Conservation (phyloP, 1,284 basidiomycete genomes). For the Ceratobasidium sp. region DNA sequence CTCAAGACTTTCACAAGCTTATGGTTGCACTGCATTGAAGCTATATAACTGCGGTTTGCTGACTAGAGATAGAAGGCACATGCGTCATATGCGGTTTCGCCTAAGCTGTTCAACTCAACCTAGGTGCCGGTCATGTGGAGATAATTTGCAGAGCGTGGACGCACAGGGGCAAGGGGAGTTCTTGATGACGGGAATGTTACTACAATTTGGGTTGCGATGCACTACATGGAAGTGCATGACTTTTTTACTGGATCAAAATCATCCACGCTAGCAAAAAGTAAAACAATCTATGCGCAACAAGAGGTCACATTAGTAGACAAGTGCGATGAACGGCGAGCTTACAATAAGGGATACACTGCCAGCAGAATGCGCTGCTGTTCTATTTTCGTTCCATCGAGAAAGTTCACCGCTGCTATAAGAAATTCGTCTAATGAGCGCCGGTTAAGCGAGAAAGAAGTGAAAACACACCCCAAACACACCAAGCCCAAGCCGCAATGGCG, state of each 20-base stretch:
- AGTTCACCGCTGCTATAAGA: slow-evolving; percentile 85
- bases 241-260: slow-evolving; percentile 82
- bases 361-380: slow-evolving; percentile 87
- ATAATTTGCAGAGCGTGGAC: not conserved
- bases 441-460: not conserved
- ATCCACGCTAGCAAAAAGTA: slow-evolving; percentile 92
- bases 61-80: not conserved
- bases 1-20: too few relatives aligned
- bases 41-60: not conserved
- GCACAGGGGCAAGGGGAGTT: not conserved
- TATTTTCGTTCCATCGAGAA: slow-evolving; percentile 91
- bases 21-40: not conserved
- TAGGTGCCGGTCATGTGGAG: not conserved
- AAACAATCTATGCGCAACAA: slow-evolving; percentile 65
- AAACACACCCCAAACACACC: slow-evolving; percentile 92
- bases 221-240: slow-evolving; percentile 2
- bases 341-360: slow-evolving; percentile 93
- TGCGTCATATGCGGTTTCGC: not conserved
- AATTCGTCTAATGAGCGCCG: slow-evolving; percentile 13
- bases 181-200: not conserved
- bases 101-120: not conserved
- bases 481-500: slow-evolving; percentile 85
- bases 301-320: slow-evolving; percentile 28
- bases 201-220: not conserved
- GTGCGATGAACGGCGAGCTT: slow-evolving; percentile 49